phyloP scores from a whole-genome alignment of 78 protist species.

The Carpediemonas membranifera region DNA sequence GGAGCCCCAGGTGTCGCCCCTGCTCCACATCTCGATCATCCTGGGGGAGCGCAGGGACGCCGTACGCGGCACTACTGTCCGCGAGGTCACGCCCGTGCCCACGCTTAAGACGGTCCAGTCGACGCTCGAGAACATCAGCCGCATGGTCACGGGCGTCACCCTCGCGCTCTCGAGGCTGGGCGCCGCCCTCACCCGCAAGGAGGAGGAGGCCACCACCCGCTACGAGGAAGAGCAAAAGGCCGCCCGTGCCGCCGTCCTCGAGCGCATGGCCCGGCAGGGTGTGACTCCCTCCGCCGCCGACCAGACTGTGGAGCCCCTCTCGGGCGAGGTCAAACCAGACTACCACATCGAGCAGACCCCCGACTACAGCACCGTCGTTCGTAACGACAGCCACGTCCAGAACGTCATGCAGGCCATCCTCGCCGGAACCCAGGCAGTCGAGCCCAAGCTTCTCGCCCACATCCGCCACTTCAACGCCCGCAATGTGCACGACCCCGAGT shows the following conservation, averaged over 20 bases:
- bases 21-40: conserved; percentile 8
- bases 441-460: neutral
- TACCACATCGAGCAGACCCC: too few relatives aligned
- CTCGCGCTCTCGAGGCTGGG: neutral
- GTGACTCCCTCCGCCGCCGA: too few relatives aligned
- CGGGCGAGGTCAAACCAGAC: too few relatives aligned
- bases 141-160: conserved; percentile 25
- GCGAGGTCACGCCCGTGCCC: conserved; percentile 7
- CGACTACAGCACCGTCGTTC: too few relatives aligned
- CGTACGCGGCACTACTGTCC: too few relatives aligned
- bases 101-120: conserved; percentile 23
- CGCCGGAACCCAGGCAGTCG: neutral
- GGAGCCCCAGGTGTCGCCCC: conserved; percentile 13
- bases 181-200: neutral
- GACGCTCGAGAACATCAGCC: conserved; percentile 17
- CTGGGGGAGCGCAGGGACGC: too few relatives aligned
- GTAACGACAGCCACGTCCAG: neutral
- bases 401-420: neutral
- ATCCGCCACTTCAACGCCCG: conserved; percentile 3
- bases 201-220: too few relatives aligned
- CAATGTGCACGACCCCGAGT: conserved; percentile 16
- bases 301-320: too few relatives aligned
- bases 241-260: too few relatives aligned
- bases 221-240: too few relatives aligned
- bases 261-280: too few relatives aligned